Conservation (phyloP, 2,329 filamentous ascomycete genomes). For the Emydomyces testavorans region DNA sequence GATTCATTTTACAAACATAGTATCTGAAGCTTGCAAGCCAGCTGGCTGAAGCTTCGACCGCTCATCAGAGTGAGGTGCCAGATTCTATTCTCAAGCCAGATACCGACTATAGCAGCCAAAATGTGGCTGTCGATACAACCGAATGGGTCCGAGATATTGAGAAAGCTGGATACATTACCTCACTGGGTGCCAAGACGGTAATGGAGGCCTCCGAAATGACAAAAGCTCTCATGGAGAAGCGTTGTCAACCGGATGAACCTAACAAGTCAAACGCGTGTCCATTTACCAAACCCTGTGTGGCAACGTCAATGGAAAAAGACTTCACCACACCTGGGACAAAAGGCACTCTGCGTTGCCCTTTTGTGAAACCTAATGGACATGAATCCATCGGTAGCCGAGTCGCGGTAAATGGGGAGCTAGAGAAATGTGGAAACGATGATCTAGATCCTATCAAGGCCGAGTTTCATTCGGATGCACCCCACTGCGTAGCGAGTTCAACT, state of each 20-base stretch:
- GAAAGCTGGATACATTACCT: constrained; percentile 13
- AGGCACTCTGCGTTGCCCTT: constrained; percentile 70
- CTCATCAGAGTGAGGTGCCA: background rate
- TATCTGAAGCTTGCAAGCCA: constrained; percentile 28
- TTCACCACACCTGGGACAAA: constrained; percentile 72
- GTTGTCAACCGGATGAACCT: constrained; percentile 23
- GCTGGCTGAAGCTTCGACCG: constrained; percentile 21
- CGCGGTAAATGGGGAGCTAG: constrained; percentile 30
- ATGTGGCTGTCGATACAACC: constrained; percentile 7
- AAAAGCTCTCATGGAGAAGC: constrained; percentile 25
- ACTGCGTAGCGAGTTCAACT: constrained; percentile 30
- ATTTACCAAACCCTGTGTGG: constrained; percentile 44
- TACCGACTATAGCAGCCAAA: background rate
- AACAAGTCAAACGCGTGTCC: constrained; percentile 27
- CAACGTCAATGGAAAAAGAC: constrained; percentile 67
- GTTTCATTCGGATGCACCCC: constrained; percentile 34
- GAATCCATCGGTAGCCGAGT: constrained; percentile 19
- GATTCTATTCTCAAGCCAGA: background rate
- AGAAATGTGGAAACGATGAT: constrained; percentile 44
- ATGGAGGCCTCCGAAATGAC: constrained; percentile 32
- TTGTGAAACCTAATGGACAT: constrained; percentile 45
- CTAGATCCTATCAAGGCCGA: constrained; percentile 46
- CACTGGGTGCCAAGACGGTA: constrained; percentile 24
- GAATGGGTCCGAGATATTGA: constrained; percentile 16
- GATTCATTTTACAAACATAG: constrained; percentile 17